Base-by-base conservation (phyloP, 345 rosid genomes). In the Eucalyptus lansdowneana region DNA sequence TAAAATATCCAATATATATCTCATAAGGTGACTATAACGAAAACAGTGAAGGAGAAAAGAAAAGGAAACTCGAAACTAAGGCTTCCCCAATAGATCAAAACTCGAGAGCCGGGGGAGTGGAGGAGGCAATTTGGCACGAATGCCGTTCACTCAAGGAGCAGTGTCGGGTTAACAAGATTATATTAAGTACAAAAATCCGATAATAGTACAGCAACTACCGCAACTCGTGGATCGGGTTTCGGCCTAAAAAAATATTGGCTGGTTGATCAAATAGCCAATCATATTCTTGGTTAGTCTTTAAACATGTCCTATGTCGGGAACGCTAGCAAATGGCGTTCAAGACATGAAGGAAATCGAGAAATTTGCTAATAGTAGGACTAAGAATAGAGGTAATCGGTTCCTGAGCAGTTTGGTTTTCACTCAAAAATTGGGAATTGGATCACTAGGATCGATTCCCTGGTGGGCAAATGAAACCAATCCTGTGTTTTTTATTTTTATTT, bases 1-100 rank as follows among this genome's bases (percentile, higher is more conserved):
- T 51, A 0, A 51, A 51, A 51, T 56, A 50, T 50, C 8, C 0
- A 0, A 50, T 15, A 50, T 0, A 58, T 58, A 60, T 62, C 34
- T 62, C 9, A 8, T 29, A 29, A 13, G 17, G 69, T 13, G 34
- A 58, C n/a, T 49, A 3, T 58, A 58, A 25, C 8, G 4, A 58
- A 58, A 58, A 58, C 4, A 29, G 5, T 13, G 69, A 29, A 29
- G 69, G 16, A 9, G 17, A 62, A 29, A 27, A 60, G 31, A 12
- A 27, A 62, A 29, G 9, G 72, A 29, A 62, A 62, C 19, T 62
- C 9, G 17, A 14, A 62, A 29, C 72, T 62, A 62, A 62, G 72
- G 72, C 72, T 7, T 62, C 72, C 9, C 69, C 17, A 3, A 62
- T 62, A 4, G 72, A 62, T 29, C 31, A 14, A 29, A 29, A 29